phyloP scores from a whole-genome alignment of 148 eudicot species.

The Chenopodium suecicum region DNA sequence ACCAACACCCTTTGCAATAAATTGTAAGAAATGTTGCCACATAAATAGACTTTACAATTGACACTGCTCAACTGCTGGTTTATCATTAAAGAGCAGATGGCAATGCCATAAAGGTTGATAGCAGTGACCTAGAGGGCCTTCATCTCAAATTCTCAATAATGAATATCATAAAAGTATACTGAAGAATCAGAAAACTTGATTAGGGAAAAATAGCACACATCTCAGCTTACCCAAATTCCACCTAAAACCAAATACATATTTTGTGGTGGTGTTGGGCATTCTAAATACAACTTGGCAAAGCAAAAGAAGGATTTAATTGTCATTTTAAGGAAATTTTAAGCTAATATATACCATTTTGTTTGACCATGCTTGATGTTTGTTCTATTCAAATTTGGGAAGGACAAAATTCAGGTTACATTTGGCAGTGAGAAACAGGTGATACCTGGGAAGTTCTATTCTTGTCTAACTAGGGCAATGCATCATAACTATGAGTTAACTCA shows the following conservation, averaged over 20 bases:
- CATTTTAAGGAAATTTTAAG: not conserved
- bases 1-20: not conserved
- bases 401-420: not conserved
- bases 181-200: not conserved
- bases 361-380: not conserved
- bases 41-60: not conserved
- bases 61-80: not conserved
- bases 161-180: not conserved
- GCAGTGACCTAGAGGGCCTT: not conserved
- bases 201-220: not conserved
- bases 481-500: not conserved
- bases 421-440: not conserved
- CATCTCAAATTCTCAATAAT: not conserved
- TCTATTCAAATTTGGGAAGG: not conserved
- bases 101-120: not conserved
- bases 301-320: not conserved
- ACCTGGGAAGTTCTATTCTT: not conserved
- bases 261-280: not conserved
- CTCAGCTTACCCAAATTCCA: not conserved
- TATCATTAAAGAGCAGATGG: not conserved
- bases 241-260: too few species aligned
- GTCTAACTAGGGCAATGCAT: not conserved
- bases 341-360: too few species aligned
- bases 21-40: not conserved
- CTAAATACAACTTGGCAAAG: not conserved